These are phyloP conservation scores for Globisporangium echinulatum DNA, from an alignment of 352 stramenopile genomes.

Conservation along the genomic window DNA sequence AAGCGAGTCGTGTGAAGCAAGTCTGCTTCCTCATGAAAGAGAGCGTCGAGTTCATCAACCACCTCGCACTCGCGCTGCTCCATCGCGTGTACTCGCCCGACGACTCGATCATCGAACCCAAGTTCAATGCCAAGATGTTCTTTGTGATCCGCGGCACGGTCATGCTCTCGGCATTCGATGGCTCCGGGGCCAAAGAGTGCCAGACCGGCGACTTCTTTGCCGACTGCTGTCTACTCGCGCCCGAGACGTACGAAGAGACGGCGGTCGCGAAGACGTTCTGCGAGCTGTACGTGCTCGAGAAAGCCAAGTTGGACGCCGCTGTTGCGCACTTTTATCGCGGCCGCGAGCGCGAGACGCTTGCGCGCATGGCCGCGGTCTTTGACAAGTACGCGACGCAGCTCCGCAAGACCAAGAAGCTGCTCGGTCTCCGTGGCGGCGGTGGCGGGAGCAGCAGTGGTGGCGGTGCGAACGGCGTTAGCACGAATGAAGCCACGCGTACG, in stretches of 20 bases:
- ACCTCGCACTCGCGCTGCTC: slow-evolving; percentile 36
- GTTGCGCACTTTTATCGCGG: slow-evolving; percentile 48
- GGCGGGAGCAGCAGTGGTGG: slow-evolving; percentile 12
- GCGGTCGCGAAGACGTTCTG: slow-evolving; percentile 74
- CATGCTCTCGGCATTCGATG: slow-evolving; percentile 40
- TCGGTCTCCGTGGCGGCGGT: slow-evolving; percentile 37
- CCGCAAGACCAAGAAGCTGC: slow-evolving; percentile 69
- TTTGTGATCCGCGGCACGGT: slow-evolving; percentile 62
- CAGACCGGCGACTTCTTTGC: slow-evolving; percentile 65
- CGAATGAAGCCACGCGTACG: neutral
- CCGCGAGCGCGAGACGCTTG: slow-evolving; percentile 16
- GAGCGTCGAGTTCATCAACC: slow-evolving; percentile 65
- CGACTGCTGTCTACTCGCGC: slow-evolving; percentile 45
- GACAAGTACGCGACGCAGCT: slow-evolving; percentile 58
- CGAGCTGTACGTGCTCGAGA: slow-evolving; percentile 72
- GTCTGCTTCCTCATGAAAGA: slow-evolving; percentile 68
- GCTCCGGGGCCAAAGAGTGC: slow-evolving; percentile 40
- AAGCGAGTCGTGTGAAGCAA: slow-evolving; percentile 54
- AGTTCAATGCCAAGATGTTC: slow-evolving; percentile 72
- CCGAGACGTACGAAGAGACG: slow-evolving; percentile 63
- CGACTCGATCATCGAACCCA: slow-evolving; percentile 63
- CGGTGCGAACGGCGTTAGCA: neutral
- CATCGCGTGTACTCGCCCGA: slow-evolving; percentile 50
- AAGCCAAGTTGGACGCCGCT: slow-evolving; percentile 49
- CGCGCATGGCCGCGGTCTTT: slow-evolving; percentile 35